phyloP scores from a whole-genome alignment of 225 moss, liverwort and hornwort species.

The Ulota crispa region DNA sequence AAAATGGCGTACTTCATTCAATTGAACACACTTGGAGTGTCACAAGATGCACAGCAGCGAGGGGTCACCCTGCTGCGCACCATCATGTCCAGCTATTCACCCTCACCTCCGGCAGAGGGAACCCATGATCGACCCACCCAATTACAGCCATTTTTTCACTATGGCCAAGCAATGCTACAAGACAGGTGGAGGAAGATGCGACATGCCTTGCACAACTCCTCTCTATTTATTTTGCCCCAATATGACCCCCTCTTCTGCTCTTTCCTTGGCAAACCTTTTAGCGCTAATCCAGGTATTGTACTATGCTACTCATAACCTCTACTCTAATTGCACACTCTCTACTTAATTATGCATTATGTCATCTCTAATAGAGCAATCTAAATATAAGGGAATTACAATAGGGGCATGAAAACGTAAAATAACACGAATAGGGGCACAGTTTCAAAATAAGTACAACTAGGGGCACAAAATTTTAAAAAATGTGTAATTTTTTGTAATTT shows the following conservation, averaged over 20 bases:
- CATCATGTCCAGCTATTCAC: slow-evolving; percentile 29
- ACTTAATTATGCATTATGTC: no score
- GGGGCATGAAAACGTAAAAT: no score
- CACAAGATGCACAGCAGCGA: slow-evolving; percentile 58
- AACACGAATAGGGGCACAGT: no score
- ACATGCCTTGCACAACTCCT: slow-evolving; percentile 14
- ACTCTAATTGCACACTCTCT: neutral
- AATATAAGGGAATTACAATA: no score
- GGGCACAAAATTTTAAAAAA: no score
- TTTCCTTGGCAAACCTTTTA: slow-evolving; percentile 36
- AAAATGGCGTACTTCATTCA: slow-evolving; percentile 54
- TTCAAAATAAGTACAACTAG: no score
- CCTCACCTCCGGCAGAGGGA: neutral
- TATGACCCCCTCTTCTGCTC: slow-evolving; percentile 36
- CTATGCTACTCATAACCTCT: no score
- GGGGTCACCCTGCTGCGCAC: slow-evolving; percentile 45
- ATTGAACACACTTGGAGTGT: slow-evolving; percentile 51
- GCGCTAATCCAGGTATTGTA: slow-evolving; percentile 44
- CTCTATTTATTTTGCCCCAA: slow-evolving; percentile 34
- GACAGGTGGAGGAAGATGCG: slow-evolving; percentile 46
- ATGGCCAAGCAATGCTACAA: slow-evolving; percentile 43
- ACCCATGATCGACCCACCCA: neutral
- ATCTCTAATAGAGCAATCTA: no score
- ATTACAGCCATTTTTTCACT: slow-evolving; percentile 41
- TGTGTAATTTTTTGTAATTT: no score